These are phyloP conservation scores for Brettanomyces custersianus DNA, from an alignment of 805 yeast genomes.

Conservation along the genomic window DNA sequence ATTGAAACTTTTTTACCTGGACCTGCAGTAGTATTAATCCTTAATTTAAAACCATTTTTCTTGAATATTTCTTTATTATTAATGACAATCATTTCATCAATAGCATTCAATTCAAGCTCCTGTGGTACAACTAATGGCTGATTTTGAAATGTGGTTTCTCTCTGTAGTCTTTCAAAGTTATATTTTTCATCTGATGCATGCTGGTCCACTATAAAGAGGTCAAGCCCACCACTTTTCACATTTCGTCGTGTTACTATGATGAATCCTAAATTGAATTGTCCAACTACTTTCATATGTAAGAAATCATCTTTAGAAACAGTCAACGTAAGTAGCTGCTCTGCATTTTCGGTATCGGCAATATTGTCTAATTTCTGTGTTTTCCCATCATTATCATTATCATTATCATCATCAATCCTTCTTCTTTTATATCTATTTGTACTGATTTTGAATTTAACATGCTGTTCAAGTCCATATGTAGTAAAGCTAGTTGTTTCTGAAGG, in stretches of 20 bases:
- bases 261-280: constrained; percentile 94
- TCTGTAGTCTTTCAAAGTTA: constrained; percentile 70
- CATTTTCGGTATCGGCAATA: constrained; percentile 37
- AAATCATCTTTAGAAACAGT: constrained; percentile 70
- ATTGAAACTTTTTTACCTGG: constrained; percentile 54
- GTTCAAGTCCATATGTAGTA: background rate
- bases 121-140: constrained; percentile 65
- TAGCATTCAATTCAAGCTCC: constrained; percentile 53
- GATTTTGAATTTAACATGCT: background rate
- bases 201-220: constrained; percentile 86
- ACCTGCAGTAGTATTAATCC: constrained; percentile 35
- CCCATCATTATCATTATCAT: constrained; percentile 1
- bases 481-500: background rate
- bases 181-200: constrained; percentile 96
- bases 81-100: constrained; percentile 68
- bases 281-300: constrained; percentile 64
- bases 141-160: constrained; percentile 45
- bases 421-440: constrained; percentile 2
- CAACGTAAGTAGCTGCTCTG: constrained; percentile 50
- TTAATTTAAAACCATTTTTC: constrained; percentile 69
- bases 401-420: too few species aligned
- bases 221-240: constrained; percentile 26
- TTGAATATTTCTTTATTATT: constrained; percentile 51
- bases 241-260: constrained; percentile 58
- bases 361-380: constrained; percentile 25